Conservation (phyloP, 1,284 basidiomycete genomes). For the Ganoderma resinaceum region DNA sequence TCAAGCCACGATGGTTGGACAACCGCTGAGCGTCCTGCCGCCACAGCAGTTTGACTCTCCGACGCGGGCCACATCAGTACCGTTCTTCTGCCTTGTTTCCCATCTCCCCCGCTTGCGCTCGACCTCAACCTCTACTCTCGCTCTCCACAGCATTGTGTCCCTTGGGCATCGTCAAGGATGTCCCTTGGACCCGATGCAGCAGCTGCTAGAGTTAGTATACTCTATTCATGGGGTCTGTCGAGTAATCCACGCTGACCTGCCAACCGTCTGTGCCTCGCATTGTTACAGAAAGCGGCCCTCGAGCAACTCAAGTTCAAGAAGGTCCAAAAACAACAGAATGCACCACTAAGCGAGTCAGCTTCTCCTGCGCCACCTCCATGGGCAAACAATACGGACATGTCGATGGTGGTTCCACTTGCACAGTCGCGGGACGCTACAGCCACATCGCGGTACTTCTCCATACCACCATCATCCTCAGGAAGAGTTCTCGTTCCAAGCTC, state of each 20-base stretch:
- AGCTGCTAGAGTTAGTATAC: slow-evolving; percentile 49
- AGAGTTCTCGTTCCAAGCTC: slow-evolving; percentile 78
- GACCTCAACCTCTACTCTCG: slow-evolving; percentile 24
- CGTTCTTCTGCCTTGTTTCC: slow-evolving; percentile 37
- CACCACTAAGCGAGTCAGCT: slow-evolving; percentile 41
- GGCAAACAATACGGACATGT: slow-evolving; percentile 22
- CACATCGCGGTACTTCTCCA: slow-evolving; percentile 51
- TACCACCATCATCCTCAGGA: slow-evolving; percentile 49
- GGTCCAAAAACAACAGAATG: slow-evolving; percentile 46
- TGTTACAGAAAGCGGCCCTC: slow-evolving; percentile 59
- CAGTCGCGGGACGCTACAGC: slow-evolving; percentile 66
- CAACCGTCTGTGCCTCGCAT: slow-evolving; percentile 25
- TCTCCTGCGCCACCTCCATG: slow-evolving; percentile 36
- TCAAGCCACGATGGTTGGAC: slow-evolving; percentile 11
- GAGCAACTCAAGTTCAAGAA: slow-evolving; percentile 69
- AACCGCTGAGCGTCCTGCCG: slow-evolving; percentile 43
- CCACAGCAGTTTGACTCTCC: slow-evolving; percentile 67
- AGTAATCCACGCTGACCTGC: slow-evolving; percentile 36
- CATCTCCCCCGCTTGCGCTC: slow-evolving; percentile 25
- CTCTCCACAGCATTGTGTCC: not conserved
- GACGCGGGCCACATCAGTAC: slow-evolving; percentile 46
- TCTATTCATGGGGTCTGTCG: slow-evolving; percentile 29
- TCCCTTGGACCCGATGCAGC: slow-evolving; percentile 47
- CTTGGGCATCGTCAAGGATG: slow-evolving; percentile 37
- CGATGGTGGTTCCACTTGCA: slow-evolving; percentile 44